Base-by-base conservation (phyloP, 1,284 basidiomycete species). In the Ceratobasidium sp. region DNA sequence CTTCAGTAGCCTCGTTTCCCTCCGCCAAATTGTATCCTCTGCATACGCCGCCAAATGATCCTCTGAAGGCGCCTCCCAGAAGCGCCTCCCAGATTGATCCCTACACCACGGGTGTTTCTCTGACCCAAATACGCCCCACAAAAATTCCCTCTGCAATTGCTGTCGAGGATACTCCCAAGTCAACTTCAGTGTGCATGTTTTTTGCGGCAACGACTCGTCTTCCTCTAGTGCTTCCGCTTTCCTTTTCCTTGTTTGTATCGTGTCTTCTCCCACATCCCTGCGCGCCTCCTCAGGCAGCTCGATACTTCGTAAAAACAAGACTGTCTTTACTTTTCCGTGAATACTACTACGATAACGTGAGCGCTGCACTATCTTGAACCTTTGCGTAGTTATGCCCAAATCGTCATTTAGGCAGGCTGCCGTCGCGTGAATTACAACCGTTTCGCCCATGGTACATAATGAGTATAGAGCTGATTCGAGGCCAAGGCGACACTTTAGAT, bases 261-360 rank as follows among this genome's bases (percentile, higher is more conserved):
- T 11, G 35, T 59, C 35, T 35, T 32, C 6, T 26, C 16, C 14
- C 57, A 9, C 1, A 2, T 41, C 11, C 35, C 35, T 38, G n/a
- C n/a, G 30, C 21, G 7, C 21, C 14, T 28, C 28, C 13, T 59
- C 38, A 26, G 23, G 38, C 6, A 30, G 23, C 7, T 3, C 5
- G 28, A 9, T 11, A 69, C 52, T 41, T 69, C 52, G 2, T 28
- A 52, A 7, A 69, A 4, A n/a, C 38, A 69, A 26, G 6, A 69
- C 66, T 13, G 57, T 69, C 16, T 52, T 69, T 41, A 52, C 66
- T 11, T 52, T 28, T 21, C 66, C 66, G 13, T 23, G 41, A 6
- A 69, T 69, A n/a, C 43, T 46, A 21, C 57, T 46, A 5, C 66
- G 66, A 38, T 69, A 52, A n/a, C 66, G 57, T 9, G 57, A 41